These are phyloP conservation scores for Apiotrichum domesticum DNA, from an alignment of 1,284 basidiomycete genomes.

Conservation along the genomic window DNA sequence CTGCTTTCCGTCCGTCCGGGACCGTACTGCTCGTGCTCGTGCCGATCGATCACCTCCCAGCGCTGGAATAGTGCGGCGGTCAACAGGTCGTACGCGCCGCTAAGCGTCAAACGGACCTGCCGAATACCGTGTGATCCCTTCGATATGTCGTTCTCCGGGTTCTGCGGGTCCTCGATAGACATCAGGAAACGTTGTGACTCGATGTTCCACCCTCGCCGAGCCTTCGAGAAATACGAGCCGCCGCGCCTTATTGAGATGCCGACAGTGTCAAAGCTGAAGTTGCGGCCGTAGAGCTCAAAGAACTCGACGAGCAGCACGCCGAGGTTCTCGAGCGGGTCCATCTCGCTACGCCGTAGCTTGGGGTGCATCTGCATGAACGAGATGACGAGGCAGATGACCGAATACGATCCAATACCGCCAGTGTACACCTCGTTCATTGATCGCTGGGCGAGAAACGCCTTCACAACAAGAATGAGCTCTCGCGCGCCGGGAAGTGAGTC, in stretches of 20 bases:
- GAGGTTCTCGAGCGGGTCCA: constrained; percentile 78
- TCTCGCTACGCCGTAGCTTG: constrained; percentile 80
- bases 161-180: constrained; percentile 92
- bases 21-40: constrained; percentile 32
- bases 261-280: constrained; percentile 86
- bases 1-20: constrained; percentile 22
- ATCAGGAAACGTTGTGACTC: constrained; percentile 58
- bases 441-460: constrained; percentile 81
- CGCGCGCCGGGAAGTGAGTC: constrained; percentile 67
- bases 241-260: constrained; percentile 82
- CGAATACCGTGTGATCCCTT: constrained; percentile 77
- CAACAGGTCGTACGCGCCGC: constrained; percentile 80
- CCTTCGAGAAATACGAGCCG: constrained; percentile 77
- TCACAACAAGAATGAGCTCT: constrained; percentile 76
- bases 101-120: constrained; percentile 73
- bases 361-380: constrained; percentile 97
- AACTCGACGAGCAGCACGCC: constrained; percentile 92
- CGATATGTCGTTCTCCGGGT: constrained; percentile 88
- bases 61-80: constrained; percentile 50
- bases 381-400: constrained; percentile 86
- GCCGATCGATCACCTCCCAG: constrained; percentile 28
- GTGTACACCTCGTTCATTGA: constrained; percentile 96
- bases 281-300: constrained; percentile 88
- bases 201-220: constrained; percentile 69
- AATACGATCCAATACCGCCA: constrained; percentile 90